Evolutionary conservation across 176 grass and related monocot species (phyloP).

Genomic region (Carex littledalei): DNA sequence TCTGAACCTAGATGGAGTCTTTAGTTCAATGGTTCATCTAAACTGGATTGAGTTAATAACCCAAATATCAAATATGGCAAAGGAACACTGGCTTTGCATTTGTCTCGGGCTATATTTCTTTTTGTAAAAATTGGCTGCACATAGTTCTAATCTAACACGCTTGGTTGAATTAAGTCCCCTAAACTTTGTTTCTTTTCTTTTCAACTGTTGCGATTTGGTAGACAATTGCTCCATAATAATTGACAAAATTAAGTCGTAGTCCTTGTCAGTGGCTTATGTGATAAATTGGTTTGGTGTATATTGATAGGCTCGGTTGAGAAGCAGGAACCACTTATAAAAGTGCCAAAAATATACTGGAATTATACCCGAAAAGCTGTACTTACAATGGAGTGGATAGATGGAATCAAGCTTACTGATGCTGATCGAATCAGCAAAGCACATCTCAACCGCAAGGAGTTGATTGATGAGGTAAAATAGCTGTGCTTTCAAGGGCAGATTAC

Average conservation of each 20-base stretch:
- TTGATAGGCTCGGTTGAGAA: slow-evolving; percentile 32
- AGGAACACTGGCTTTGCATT: not conserved
- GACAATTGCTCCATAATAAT: not conserved
- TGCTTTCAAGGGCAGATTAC: not conserved
- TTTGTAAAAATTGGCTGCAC: not conserved
- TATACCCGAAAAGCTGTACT: slow-evolving; percentile 73
- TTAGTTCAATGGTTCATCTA: not conserved
- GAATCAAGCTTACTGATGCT: slow-evolving; percentile 81
- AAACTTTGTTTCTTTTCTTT: no score
- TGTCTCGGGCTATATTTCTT: not conserved
- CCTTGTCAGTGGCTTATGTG: not conserved
- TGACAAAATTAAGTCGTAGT: not conserved
- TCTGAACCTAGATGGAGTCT: not conserved
- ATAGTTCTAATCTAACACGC: not conserved
- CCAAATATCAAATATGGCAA: not conserved
- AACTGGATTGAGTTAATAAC: not conserved
- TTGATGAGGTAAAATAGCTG: slow-evolving; percentile 55
- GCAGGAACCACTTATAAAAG: slow-evolving; percentile 45
- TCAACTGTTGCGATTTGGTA: not conserved
- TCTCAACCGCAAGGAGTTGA: slow-evolving; percentile 71
- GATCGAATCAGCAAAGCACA: slow-evolving; percentile 59
- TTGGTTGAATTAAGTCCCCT: not conserved
- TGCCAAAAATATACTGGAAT: slow-evolving; percentile 87
- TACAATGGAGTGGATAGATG: slow-evolving; percentile 97
- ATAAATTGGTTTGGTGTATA: slow-evolving; percentile 20